phyloP scores from a whole-genome alignment of 2,329 filamentous ascomycete species.

The Aaosphaeria pasadenensis region DNA sequence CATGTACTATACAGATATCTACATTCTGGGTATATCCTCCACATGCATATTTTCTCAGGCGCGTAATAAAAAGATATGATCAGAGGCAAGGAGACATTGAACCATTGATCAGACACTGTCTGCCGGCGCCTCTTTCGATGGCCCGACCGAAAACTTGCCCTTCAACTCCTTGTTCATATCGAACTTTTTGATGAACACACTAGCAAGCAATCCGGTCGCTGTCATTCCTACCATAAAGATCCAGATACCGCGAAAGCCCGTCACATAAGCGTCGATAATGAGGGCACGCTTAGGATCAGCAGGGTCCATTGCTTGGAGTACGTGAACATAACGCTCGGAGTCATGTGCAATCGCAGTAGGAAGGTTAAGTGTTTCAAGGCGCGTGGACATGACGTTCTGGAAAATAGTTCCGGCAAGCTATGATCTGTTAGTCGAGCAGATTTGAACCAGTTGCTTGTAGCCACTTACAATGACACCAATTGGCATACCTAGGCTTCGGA shows the following conservation, averaged over 20 bases:
- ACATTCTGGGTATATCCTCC: too few species aligned
- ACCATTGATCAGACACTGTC: too few species aligned
- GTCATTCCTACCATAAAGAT: constrained; percentile 18
- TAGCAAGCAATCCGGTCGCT: constrained; percentile 20
- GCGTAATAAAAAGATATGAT: too few species aligned
- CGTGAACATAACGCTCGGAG: constrained; percentile 23
- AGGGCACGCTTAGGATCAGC: constrained; percentile 11
- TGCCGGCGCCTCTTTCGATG: not conserved
- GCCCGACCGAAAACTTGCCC: constrained; percentile 14
- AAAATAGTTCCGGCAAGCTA: constrained; percentile 33
- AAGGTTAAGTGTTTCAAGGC: constrained; percentile 18
- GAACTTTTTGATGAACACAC: constrained; percentile 26
- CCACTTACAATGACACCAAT: constrained; percentile 39
- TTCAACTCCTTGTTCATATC: constrained; percentile 28
- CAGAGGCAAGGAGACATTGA: too few species aligned
- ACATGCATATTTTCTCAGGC: too few species aligned
- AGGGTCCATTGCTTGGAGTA: constrained; percentile 15
- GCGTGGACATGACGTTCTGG: constrained; percentile 37
- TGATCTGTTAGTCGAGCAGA: not conserved
- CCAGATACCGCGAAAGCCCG: constrained; percentile 24
- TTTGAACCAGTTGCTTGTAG: not conserved
- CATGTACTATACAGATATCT: too few species aligned
- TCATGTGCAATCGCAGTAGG: constrained; percentile 22
- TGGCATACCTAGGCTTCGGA: constrained; percentile 44
- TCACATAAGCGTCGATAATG: constrained; percentile 21